A percentile compares a stretch with the other conserved stretches of the same genome.
These are phyloP conservation scores for Termitomyces sp. DNA, from an alignment of 768 basidiomycete genomes.

Conservation along the genomic window DNA sequence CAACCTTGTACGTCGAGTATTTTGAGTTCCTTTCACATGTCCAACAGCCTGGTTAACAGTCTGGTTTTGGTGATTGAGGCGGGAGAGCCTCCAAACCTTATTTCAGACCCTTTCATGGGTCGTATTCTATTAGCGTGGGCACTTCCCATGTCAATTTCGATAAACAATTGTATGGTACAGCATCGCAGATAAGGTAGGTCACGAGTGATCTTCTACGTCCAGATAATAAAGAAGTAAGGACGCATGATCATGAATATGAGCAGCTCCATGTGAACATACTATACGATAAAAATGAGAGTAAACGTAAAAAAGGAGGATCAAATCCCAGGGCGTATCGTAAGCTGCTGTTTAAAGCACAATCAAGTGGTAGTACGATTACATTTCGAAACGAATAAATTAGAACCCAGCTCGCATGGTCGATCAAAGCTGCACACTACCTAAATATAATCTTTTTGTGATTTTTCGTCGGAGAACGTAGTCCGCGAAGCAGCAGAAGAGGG, in stretches of 20 bases:
- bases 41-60: no score
- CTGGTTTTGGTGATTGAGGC: no score
- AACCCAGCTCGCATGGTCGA: neutral
- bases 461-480: slow-evolving; percentile 5
- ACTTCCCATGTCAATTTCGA: no score
- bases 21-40: no score
- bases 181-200: no score
- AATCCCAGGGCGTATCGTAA: slow-evolving; percentile 2
- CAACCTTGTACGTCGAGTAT: no score
- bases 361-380: slow-evolving; percentile 6
- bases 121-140: no score
- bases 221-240: no score
- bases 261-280: neutral
- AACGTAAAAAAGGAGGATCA: neutral
- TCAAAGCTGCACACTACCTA: neutral
- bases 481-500: neutral
- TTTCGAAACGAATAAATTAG: neutral
- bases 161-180: no score
- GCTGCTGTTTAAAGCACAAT: neutral
- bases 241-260: neutral
- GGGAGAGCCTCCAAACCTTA: no score
- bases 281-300: slow-evolving; percentile 2
- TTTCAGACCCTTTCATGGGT: no score
- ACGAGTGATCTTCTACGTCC: no score
- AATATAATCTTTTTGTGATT: slow-evolving; percentile 8